Evolutionary conservation across 306 rosid genomes (phyloP).

Genomic region (Vigna reflexopilosa): DNA sequence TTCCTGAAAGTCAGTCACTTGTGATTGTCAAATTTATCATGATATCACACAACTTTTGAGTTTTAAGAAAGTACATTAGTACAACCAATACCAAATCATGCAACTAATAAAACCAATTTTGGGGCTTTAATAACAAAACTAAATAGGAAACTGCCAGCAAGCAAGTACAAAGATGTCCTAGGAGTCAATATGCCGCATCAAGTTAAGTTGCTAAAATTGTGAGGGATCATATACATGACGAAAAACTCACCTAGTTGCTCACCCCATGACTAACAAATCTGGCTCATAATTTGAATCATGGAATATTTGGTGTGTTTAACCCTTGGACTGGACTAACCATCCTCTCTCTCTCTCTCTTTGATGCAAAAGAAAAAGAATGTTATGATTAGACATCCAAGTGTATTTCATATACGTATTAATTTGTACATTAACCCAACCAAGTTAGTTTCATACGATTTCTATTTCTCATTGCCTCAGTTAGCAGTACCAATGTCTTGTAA

Average conservation of each 20-base stretch:
- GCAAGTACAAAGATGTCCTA: background rate
- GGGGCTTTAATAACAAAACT: background rate
- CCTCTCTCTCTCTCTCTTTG: too few species aligned
- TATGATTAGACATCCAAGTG: too few species aligned
- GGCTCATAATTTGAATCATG: background rate
- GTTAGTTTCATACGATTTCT: too few species aligned
- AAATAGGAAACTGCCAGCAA: background rate
- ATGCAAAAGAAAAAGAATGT: too few species aligned
- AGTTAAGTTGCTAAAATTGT: background rate
- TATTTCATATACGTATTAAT: too few species aligned
- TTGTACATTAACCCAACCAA: too few species aligned
- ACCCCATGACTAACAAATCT: background rate
- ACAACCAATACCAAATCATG: background rate
- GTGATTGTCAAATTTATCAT: background rate
- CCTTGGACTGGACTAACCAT: background rate
- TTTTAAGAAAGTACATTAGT: background rate
- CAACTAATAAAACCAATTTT: background rate
- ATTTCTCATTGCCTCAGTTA: too few species aligned
- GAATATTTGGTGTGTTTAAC: background rate
- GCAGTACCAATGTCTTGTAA: too few species aligned
- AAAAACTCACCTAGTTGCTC: background rate
- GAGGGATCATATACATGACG: background rate
- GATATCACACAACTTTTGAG: background rate
- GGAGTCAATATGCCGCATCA: background rate
- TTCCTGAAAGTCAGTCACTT: background rate